A percentile compares a stretch with the other conserved stretches of the same genome.
phyloP scores from a whole-genome alignment of 2,329 filamentous ascomycete genomes.

The Rutstroemia sp. region DNA sequence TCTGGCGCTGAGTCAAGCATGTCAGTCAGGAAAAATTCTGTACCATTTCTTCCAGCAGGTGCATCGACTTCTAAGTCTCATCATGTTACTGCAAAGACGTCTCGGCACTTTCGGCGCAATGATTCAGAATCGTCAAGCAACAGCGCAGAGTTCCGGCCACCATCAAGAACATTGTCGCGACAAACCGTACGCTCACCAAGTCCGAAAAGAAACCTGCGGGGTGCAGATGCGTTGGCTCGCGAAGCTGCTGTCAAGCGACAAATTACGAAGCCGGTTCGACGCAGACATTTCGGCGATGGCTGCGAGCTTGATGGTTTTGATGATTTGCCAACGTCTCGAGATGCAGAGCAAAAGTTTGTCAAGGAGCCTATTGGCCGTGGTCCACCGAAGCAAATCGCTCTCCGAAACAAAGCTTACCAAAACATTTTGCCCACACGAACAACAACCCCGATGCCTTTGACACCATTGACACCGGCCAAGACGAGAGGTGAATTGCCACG shows the following conservation, averaged over 20 bases:
- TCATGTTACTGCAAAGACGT: conserved; percentile 64
- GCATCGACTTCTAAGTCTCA: conserved; percentile 68
- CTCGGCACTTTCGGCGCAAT: conserved; percentile 67
- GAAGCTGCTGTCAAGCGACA: conserved; percentile 55
- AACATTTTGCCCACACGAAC: conserved; percentile 48
- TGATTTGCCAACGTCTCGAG: conserved; percentile 81
- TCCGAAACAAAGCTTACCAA: conserved; percentile 51
- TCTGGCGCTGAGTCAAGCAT: conserved; percentile 42
- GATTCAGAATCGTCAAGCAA: conserved; percentile 68
- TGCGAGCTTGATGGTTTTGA: conserved; percentile 91
- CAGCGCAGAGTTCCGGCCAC: conserved; percentile 48
- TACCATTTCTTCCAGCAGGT: conserved; percentile 76
- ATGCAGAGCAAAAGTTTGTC: conserved; percentile 72
- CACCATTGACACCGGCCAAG: conserved; percentile 41
- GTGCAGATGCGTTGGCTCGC: conserved; percentile 32
- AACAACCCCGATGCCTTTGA: conserved; percentile 45
- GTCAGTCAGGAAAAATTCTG: conserved; percentile 49
- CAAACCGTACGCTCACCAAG: conserved; percentile 50
- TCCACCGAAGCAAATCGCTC: conserved; percentile 51
- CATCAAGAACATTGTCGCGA: conserved; percentile 51
- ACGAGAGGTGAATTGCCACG: conserved; percentile 46
- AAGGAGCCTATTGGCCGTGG: conserved; percentile 69
- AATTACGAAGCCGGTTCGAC: conserved; percentile 63
- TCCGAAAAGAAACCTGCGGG: conserved; percentile 41
- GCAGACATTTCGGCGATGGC: conserved; percentile 80